A percentile compares a stretch with the other conserved stretches of the same genome.
Evolutionary conservation across 805 yeast genomes (phyloP).

Genomic region (Metschnikowia drakensbergensis): DNA sequence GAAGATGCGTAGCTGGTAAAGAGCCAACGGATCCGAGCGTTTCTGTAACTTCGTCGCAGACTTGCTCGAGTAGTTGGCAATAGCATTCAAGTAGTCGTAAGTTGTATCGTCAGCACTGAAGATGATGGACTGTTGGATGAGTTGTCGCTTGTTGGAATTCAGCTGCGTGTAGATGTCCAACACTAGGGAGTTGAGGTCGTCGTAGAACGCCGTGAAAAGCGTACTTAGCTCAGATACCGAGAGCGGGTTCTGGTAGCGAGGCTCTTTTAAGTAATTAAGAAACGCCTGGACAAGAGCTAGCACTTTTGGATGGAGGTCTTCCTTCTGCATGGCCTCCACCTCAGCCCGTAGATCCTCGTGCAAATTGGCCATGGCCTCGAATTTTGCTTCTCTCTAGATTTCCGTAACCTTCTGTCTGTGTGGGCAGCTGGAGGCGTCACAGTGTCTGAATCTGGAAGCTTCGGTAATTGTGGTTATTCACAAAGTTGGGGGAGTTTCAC

Average conservation of each 20-base stretch:
- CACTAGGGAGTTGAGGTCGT: constrained; percentile 35
- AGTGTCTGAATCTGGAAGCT: no score
- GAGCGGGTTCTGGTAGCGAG: constrained; percentile 41
- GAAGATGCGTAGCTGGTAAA: constrained; percentile 38
- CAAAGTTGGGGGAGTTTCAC: not conserved
- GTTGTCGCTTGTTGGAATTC: constrained; percentile 36
- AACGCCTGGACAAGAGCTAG: constrained; percentile 25
- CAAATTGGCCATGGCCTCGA: constrained; percentile 1
- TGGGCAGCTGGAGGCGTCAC: no score
- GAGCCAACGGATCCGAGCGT: constrained; percentile 35
- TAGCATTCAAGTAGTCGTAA: constrained; percentile 41
- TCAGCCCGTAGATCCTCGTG: constrained; percentile 22
- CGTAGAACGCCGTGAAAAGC: constrained; percentile 34
- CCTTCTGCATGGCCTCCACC: constrained; percentile 15
- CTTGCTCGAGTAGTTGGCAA: constrained; percentile 34
- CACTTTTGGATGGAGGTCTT: constrained; percentile 27
- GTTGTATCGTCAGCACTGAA: constrained; percentile 28
- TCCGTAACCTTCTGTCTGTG: no score
- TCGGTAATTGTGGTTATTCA: no score
- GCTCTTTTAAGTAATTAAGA: constrained; percentile 38
- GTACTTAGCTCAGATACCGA: constrained; percentile 31
- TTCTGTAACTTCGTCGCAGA: constrained; percentile 34
- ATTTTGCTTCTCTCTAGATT: no score
- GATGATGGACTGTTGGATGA: constrained; percentile 27
- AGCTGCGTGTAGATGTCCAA: constrained; percentile 34